These are phyloP conservation scores for Zalaria sp. DNA, from an alignment of 2,329 filamentous ascomycete genomes.

Conservation along the genomic window DNA sequence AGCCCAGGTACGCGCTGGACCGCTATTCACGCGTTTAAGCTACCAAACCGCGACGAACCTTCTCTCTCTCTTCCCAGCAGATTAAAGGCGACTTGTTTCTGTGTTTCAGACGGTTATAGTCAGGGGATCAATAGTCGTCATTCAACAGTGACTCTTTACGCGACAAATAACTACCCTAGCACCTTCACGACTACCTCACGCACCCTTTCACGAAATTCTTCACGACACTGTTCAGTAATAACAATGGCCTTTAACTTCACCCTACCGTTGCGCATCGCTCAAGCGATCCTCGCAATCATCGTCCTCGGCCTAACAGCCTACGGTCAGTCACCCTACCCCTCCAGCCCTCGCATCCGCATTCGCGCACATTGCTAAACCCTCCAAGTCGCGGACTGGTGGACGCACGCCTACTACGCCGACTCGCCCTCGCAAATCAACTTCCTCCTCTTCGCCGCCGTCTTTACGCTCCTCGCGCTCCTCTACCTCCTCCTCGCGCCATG, in stretches of 20 bases:
- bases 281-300: conserved; percentile 56
- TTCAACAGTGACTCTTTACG: no score
- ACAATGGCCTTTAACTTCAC: conserved; percentile 25
- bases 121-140: no score
- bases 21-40: no score
- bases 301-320: conserved; percentile 64
- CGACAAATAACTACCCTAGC: no score
- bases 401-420: conserved; percentile 34
- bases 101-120: no score
- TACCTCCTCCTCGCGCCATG: conserved; percentile 55
- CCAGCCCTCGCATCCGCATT: conserved; percentile 1
- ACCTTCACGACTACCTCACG: no score
- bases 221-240: no score
- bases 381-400: conserved; percentile 43
- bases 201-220: no score
- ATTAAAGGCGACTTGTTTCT: no score
- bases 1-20: no score
- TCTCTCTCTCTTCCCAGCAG: no score
- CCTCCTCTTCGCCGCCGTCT: conserved; percentile 65
- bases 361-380: neutral
- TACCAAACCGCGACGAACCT: no score
- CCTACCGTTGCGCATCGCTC: conserved; percentile 50
- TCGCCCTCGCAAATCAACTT: conserved; percentile 53
- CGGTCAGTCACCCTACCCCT: conserved; percentile 34
- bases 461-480: conserved; percentile 55